Evolutionary conservation across 306 rosid species (phyloP).

Genomic region (Rosa persica): DNA sequence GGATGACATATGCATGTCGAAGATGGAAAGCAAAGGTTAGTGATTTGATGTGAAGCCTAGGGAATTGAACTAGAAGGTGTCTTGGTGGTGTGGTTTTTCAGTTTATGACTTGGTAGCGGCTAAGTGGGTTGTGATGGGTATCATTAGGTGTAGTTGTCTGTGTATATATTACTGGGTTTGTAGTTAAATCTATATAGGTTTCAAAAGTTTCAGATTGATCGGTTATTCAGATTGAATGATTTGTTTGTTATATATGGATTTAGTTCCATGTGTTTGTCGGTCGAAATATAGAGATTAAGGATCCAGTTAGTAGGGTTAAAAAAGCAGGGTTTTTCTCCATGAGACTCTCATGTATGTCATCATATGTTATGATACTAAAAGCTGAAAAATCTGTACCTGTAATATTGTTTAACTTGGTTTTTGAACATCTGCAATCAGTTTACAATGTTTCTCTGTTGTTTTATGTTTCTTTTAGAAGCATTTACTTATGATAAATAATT

Average conservation of each 20-base stretch:
- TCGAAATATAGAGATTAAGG: not conserved
- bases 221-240: not conserved
- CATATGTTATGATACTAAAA: not conserved
- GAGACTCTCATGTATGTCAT: not conserved
- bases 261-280: not conserved
- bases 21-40: not conserved
- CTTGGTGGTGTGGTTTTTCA: not conserved
- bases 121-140: not conserved
- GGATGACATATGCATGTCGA: not conserved
- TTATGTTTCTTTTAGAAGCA: not conserved
- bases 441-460: not conserved
- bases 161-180: not conserved
- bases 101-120: not conserved
- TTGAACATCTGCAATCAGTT: not conserved
- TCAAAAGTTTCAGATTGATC: not conserved
- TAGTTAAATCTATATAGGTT: not conserved
- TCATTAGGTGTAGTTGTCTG: not conserved
- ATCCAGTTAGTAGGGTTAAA: not conserved
- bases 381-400: not conserved
- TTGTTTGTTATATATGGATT: not conserved
- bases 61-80: not conserved
- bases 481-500: conserved; percentile 8
- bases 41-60: not conserved
- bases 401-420: not conserved
- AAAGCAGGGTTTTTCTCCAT: not conserved